Base-by-base conservation (phyloP, 345 rosid genomes). In the Camelina hispida region DNA sequence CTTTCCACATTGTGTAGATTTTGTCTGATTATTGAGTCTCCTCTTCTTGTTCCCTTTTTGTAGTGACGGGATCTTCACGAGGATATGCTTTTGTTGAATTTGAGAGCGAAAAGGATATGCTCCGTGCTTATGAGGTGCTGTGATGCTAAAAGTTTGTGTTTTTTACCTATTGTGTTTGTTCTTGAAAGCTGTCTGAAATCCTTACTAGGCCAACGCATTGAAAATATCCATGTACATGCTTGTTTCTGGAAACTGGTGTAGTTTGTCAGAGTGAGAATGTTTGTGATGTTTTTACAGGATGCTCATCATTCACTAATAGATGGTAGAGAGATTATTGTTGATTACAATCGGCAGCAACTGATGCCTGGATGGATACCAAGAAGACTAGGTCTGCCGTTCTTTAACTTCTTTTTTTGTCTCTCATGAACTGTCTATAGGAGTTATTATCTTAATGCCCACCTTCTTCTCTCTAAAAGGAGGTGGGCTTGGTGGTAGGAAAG, bases 281-380 rank as follows among this genome's bases (percentile, higher is more conserved):
- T 61, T 70, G 25, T 69, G 40, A 35, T 73, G 57, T 55, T 9
- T 62, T 17, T 25, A 63, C 82, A 92, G 99, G 93, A 90, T 62
- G 97, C 93, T 44, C 90, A 95, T 73, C 97, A 87, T 82, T 83
- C 96, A 9, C 30, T 78, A 18, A 80, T 95, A 23, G 97, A 94
- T 75, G 91, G 85, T 68, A 77, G 80, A 34, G 96, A 90, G 83
- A 80, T 92, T 80, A 80, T 90, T 69, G 97, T 90, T 79, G 99
- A 92, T 84, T 95, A 90, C 77, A 84, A 85, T 79, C 71, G 97
- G 51, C 97, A 95, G 66, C 92, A 84, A 62, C 55, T 92, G 79
- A 92, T 95, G 97, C 93, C 91, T 17, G 99, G 99, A 17, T 95
- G 97, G 97, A 90, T 95, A 75, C 99, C 99, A n/a, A 87, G 99